Evolutionary conservation across 805 yeast genomes (phyloP), one percentile per base, ranked within the genome.

Genomic region (Scheffersomyces stipitis): DNA sequence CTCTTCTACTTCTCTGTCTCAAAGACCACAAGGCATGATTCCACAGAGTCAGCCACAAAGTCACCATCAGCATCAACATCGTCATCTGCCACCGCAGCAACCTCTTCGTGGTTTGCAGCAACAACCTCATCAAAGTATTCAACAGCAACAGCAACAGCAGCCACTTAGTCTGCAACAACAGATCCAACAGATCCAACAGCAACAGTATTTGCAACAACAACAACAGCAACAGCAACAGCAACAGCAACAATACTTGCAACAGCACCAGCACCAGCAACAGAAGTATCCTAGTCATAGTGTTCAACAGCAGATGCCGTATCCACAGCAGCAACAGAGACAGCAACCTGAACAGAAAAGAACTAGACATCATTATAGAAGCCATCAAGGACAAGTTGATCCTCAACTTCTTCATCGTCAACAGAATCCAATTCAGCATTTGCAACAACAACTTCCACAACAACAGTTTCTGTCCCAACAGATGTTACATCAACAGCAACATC

Each of bases 321-420:
- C 12, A 3, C 22, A 15, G 22, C 29, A 22, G 3, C 26, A 26
- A 12, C 18, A 36, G 10, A 22, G 34, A 30, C 26, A 24, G 12
- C 17, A 17, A 15, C 14, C 20, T 7, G 20, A 18, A 26, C 30
- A 29, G 15, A 26, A 30, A 9, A 24, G 33, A 17, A 9, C 40
- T 13, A 40, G 43, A 20, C 30, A 35, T 16, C 40, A 36, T 28
- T 31, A 36, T 18, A 28, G 40, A 14, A 33, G 33, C 20, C 31
- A 26, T 15, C 30, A 34, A 17, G 26, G 16, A 15, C 16, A 15
- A 14, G 10, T 15, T 10, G 16, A 28, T 5, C 18, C 31, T 5
- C 31, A 28, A 15, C 5, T 18, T 6, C 30, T 12, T 6, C n/a
- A 15, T 15, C 16, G 12, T 15, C 30, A 28, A n/a, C 5, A 16